These are phyloP conservation scores for Ustilago xerochloae DNA, from an alignment of 1,284 basidiomycete species.

Conservation along the genomic window DNA sequence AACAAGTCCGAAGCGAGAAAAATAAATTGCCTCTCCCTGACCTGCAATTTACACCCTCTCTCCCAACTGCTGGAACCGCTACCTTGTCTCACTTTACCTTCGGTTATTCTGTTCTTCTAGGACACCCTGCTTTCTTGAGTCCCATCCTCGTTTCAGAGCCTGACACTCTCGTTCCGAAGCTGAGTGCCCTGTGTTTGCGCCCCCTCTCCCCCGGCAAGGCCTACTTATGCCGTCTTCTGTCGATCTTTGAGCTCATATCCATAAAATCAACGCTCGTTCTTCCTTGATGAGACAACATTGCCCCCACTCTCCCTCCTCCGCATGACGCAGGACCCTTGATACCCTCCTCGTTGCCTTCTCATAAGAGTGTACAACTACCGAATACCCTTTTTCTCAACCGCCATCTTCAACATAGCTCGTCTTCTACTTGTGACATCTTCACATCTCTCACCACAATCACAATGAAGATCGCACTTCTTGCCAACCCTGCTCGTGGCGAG, in stretches of 20 bases:
- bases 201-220: too few species aligned
- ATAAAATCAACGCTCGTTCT: conserved; percentile 1
- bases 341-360: neutral
- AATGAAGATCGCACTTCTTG: conserved; percentile 46
- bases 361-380: neutral
- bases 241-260: neutral
- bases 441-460: neutral
- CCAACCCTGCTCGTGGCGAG: conserved; percentile 46
- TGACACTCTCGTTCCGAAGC: too few species aligned
- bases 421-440: neutral
- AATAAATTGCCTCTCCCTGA: neutral
- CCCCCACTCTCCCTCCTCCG: neutral
- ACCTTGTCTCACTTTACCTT: too few species aligned
- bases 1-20: neutral
- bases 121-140: too few species aligned
- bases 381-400: too few species aligned
- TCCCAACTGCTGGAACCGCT: neutral
- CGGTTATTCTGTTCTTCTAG: too few species aligned
- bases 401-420: too few species aligned
- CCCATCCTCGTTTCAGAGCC: too few species aligned
- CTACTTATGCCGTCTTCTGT: neutral
- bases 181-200: too few species aligned
- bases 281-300: too few species aligned
- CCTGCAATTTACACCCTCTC: neutral
- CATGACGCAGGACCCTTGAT: neutral